Percentiles rank a stretch among this genome's conserved stretches.
Conservation (phyloP, 768 basidiomycete genomes). For the Boletus sp. region DNA sequence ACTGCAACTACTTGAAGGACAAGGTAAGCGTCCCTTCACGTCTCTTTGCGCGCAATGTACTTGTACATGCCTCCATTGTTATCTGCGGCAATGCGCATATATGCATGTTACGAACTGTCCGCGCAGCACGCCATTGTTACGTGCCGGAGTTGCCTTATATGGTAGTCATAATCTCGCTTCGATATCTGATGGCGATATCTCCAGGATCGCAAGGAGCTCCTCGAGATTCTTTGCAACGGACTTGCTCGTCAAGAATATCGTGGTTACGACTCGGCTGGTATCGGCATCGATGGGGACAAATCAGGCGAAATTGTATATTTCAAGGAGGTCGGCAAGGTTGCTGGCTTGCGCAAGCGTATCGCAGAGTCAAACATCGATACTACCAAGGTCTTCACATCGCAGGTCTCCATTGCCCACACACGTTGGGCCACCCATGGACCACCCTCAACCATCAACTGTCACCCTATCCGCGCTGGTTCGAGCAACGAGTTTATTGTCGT, state of each 20-base stretch:
- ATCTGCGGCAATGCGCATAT: conserved; percentile 7
- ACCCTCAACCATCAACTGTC: conserved; percentile 87
- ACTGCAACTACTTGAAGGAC: conserved; percentile 93
- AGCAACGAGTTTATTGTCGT: conserved; percentile 86
- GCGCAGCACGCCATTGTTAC: not conserved
- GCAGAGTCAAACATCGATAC: conserved; percentile 68
- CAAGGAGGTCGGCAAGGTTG: conserved; percentile 99
- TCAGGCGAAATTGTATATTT: conserved; percentile 75
- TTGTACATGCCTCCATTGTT: not conserved
- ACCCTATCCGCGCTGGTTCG: conserved; percentile 86
- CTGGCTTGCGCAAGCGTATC: conserved; percentile 87
- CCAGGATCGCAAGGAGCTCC: conserved; percentile 85
- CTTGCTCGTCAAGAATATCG: conserved; percentile 96
- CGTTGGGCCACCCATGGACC: conserved; percentile 99
- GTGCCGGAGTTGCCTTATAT: conserved; percentile 17
- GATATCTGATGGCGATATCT: conserved; percentile 8
- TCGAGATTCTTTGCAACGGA: conserved; percentile 88
- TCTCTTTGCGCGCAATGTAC: not conserved
- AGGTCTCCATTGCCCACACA: conserved; percentile 98
- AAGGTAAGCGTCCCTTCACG: conserved; percentile 56
- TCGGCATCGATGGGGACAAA: conserved; percentile 90
- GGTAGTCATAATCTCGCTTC: conserved; percentile 10
- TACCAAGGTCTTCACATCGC: conserved; percentile 72
- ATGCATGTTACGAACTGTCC: conserved; percentile 2
- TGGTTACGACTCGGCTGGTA: conserved; percentile 94